Conservation (phyloP, 2,329 filamentous ascomycete genomes). For the Apiospora malaysiana region DNA sequence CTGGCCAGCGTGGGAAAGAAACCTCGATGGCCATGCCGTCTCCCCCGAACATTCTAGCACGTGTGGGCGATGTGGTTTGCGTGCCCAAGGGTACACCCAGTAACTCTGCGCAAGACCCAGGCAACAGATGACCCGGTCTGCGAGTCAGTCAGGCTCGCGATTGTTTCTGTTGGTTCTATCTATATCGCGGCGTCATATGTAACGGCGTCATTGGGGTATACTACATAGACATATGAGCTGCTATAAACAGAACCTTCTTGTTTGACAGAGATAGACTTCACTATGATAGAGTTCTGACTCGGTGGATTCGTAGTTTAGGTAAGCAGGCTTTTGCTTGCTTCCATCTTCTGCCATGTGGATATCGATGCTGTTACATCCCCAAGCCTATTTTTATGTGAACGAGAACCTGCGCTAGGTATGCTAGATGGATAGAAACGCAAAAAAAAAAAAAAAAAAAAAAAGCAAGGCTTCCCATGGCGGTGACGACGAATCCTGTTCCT, state of each 20-base stretch:
- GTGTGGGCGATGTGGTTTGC: neutral
- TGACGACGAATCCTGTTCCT: neutral
- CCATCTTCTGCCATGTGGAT: neutral
- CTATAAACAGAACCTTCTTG: neutral
- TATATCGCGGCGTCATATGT: neutral
- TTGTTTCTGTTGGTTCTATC: neutral
- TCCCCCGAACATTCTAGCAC: neutral
- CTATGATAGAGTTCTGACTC: neutral
- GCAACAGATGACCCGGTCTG: neutral
- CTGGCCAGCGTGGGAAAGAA: neutral
- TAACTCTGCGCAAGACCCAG: neutral
- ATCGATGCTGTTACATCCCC: neutral
- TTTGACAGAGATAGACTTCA: neutral
- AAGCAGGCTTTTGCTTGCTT: neutral
- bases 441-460: neutral
- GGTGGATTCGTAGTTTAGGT: neutral
- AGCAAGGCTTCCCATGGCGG: conserved; percentile 10
- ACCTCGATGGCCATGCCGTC: neutral
- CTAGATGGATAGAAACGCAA: neutral
- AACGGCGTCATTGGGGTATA: neutral
- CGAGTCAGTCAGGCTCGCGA: neutral
- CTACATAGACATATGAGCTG: no score
- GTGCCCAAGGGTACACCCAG: neutral
- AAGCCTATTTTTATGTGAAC: neutral
- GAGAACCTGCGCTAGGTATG: neutral